Evolutionary conservation across 768 basidiomycete genomes (phyloP).

Genomic region (Russula sp.): DNA sequence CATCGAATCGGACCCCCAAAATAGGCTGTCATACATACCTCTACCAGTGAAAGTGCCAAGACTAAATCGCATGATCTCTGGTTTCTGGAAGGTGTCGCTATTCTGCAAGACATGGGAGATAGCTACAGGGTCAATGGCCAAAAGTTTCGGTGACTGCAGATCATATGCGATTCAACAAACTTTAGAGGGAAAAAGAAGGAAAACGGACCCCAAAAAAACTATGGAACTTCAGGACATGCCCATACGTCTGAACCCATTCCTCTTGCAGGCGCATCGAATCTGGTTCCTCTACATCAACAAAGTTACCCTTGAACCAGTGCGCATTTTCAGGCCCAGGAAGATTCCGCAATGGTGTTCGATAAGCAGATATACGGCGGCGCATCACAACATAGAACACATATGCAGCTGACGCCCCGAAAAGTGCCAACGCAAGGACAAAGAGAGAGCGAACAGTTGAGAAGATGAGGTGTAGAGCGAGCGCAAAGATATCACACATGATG

Average conservation of each 20-base stretch:
- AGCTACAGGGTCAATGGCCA: slow-evolving; percentile 32
- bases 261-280: slow-evolving; percentile 13
- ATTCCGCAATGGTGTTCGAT: slow-evolving; percentile 2
- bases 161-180: neutral
- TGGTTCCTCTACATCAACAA: neutral
- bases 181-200: neutral
- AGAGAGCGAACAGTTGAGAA: neutral
- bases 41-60: slow-evolving; percentile 17
- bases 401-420: neutral
- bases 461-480: neutral
- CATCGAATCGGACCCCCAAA: neutral
- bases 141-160: slow-evolving; percentile 23
- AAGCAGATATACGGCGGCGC: neutral
- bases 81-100: slow-evolving; percentile 29
- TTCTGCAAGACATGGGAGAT: slow-evolving; percentile 30
- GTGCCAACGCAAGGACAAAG: neutral
- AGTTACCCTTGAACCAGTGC: slow-evolving; percentile 6
- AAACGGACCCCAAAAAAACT: slow-evolving; percentile 7
- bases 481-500: neutral
- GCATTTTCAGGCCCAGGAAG: slow-evolving; percentile 8
- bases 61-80: slow-evolving; percentile 18
- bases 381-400: neutral
- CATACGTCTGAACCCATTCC: slow-evolving; percentile 16
- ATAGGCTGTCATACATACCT: slow-evolving; percentile 5
- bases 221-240: slow-evolving; percentile 7